Evolutionary conservation across 2,329 filamentous ascomycete genomes (phyloP), one percentile per base, ranked within the genome.

Genomic region (Penicillium occitanis): DNA sequence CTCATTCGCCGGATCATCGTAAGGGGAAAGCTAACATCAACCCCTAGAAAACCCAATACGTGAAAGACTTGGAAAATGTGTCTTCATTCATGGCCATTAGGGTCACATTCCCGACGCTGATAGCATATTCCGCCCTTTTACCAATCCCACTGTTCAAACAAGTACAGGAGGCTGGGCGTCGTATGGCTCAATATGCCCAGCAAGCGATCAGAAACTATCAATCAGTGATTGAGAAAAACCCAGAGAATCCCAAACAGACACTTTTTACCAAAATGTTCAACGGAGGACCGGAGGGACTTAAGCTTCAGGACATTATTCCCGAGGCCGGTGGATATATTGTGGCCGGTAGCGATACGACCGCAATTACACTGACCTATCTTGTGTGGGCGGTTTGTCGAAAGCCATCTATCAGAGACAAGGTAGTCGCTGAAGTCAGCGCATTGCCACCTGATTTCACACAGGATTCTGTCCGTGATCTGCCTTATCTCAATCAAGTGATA

Each of bases 401-500:
- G 40, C 68, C 72, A 0, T 64, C 71, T 3, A 75, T 86, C 0
- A 76, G 80, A 28, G 67, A 71, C 0, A 82, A 86, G 68, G 76
- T 88, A 0, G 74, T 80, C 1, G 67, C 72, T 0, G 84, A 88
- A 69, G 76, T 88, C 0, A 72, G 77, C 0, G 74, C 73, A 61
- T 69, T 64, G 51, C 73, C 13, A n/a, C 8, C 57, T 46, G 19
- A 71, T 77, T 63, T 81, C 81, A 0, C 74, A 76, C 64, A 73
- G 77, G 13, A 84, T 78, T 70, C 75, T 73, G 70, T 88, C 0
- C 84, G 87, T 68, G 71, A 71, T 1, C 77, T 88, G 0, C 84
- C 84, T 0, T 69, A 86, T 2, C 79, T 89, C 0, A 80, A 88
- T 65, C 84, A 86, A 19, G 77, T 87, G 2, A 69, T 89, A n/a